Base-by-base conservation (phyloP, 1,284 basidiomycete species). In the Omphalotus olearius region DNA sequence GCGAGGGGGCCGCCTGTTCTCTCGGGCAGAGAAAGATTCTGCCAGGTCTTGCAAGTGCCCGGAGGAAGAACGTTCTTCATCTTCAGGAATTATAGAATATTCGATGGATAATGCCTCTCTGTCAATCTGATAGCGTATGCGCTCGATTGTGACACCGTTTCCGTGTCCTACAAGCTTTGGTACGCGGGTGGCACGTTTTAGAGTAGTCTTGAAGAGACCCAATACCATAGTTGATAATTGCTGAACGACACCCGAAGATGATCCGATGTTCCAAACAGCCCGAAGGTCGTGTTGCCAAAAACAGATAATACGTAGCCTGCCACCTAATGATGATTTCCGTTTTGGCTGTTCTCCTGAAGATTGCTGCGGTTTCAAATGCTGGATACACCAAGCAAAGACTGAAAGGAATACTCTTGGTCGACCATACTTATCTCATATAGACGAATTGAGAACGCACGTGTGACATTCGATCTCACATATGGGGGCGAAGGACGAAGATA, bases 241-340 rank as follows among this genome's bases (percentile, higher is more conserved):
- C 59, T 89, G 85, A 55, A 69, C 75, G 28, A 85, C 60, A 47
- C 72, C 74, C 38, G 75, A 70, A 7, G 75, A 73, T 0, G 82
- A 80, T 6, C 82, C 82, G 46, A 93, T 80, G 39, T 83, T 88
- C 91, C 92, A 96, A 11, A 92, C 70, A 0, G 92, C 83, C 56
- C 88, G 87, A n/a, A 98, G 81, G 68, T 97, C 90, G 71, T 98
- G 96, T 60, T 94, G 91, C 91, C 93, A 98, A 66, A 96, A 96
- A 61, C 90, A 92, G 1, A 91, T 94, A 53, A 97, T 81, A 18
- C 89, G 83, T 20, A 93, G 69, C 54, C 70, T 69, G 56, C 67
- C 65, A 63, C 57, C 66, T 57, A 59, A 59, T 44, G 52, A 57
- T 55, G 65, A 53, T 70, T 66, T 75, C 62, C 59, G 71, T 64